Conservation (phyloP, 306 rosid species). For the Herpetospermum pedunculosum region DNA sequence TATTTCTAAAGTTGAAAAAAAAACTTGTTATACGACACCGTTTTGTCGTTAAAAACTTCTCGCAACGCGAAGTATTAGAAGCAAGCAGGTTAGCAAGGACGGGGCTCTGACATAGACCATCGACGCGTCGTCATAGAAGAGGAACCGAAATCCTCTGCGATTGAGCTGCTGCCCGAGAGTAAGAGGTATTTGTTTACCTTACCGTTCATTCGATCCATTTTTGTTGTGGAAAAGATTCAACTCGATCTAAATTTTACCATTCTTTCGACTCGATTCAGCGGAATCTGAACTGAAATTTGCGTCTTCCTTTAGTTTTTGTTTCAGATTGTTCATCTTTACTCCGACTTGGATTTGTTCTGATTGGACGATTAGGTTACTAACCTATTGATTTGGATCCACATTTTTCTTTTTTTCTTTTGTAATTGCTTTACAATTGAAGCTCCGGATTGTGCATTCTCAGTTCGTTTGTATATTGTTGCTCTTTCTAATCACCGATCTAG, state of each 20-base stretch:
- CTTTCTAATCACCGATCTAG: not conserved
- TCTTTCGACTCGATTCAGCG: not conserved
- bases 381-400: too few relatives aligned
- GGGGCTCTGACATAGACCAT: too few relatives aligned
- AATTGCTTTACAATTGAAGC: not conserved
- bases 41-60: not conserved
- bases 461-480: not conserved
- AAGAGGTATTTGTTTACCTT: constrained; percentile 2
- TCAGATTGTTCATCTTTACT: not conserved
- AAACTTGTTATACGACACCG: not conserved
- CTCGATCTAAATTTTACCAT: not conserved
- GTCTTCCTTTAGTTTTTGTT: not conserved
- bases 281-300: not conserved
- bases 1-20: not conserved
- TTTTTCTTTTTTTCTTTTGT: not conserved
- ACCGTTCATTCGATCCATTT: not conserved
- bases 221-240: not conserved
- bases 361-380: too few relatives aligned
- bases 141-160: not conserved
- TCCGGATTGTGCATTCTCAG: not conserved
- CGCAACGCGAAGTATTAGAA: not conserved
- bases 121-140: not conserved
- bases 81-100: not conserved
- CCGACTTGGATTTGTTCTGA: not conserved
- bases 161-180: not conserved